Percentiles rank a stretch among this genome's conserved stretches.
Evolutionary conservation across 192 early-diverging fungal genomes (phyloP).

Genomic region (Coemansia sp.): DNA sequence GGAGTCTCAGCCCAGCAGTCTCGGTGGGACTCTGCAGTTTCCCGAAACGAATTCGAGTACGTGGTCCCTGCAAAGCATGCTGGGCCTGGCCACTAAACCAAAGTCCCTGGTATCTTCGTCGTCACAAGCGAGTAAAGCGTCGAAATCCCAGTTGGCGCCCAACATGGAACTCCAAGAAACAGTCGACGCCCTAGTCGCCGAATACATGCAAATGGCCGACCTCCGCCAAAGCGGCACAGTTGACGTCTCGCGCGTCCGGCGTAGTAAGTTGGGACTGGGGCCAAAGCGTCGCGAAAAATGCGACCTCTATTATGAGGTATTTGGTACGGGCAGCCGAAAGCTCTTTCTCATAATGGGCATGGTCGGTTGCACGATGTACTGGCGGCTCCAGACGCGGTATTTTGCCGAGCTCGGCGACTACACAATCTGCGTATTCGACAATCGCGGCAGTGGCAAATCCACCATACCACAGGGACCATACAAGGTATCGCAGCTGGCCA

Average conservation of each 20-base stretch:
- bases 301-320: slow-evolving; percentile 74
- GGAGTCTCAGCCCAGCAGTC: neutral
- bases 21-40: neutral
- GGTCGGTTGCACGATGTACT: slow-evolving; percentile 44
- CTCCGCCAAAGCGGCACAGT: slow-evolving; percentile 14
- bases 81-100: neutral
- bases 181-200: slow-evolving; percentile 8
- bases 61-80: neutral
- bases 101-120: neutral
- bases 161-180: neutral
- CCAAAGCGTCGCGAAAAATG: slow-evolving; percentile 8
- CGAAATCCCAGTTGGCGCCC: neutral
- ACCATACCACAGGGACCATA: slow-evolving; percentile 28
- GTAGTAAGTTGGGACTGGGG: slow-evolving; percentile 6
- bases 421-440: slow-evolving; percentile 78
- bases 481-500: slow-evolving; percentile 75
- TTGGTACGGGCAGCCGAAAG: slow-evolving; percentile 68
- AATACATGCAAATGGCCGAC: slow-evolving; percentile 30
- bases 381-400: slow-evolving; percentile 60
- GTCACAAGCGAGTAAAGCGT: neutral
- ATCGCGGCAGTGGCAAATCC: slow-evolving; percentile 71
- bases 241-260: slow-evolving; percentile 15
- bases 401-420: slow-evolving; percentile 67
- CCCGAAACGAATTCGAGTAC: neutral
- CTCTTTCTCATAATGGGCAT: slow-evolving; percentile 74